Conservation (phyloP, 768 basidiomycete genomes). For the Galerina marginata region DNA sequence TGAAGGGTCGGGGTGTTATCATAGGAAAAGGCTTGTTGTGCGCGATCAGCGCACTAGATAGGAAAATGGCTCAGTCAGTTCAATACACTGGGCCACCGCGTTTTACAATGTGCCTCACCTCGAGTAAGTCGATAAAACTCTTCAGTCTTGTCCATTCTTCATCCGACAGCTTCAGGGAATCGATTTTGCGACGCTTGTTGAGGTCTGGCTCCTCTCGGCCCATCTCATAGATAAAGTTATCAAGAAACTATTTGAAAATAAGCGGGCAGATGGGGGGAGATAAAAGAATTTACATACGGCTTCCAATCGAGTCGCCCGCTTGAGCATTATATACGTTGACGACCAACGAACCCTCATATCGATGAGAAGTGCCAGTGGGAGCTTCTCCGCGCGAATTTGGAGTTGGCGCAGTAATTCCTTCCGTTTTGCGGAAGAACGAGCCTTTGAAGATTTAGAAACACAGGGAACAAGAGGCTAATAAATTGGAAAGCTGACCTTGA, state of each 20-base stretch:
- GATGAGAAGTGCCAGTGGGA: conserved; percentile 13
- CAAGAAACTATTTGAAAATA: conserved; percentile 10
- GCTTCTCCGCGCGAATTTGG: too few relatives aligned
- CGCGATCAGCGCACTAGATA: conserved; percentile 31
- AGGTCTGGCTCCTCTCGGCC: conserved; percentile 26
- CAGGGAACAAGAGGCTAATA: too few relatives aligned
- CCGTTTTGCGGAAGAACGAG: too few relatives aligned
- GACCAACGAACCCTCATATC: conserved; percentile 25
- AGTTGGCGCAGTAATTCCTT: too few relatives aligned
- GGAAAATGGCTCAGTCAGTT: neutral
- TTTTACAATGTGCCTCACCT: conserved; percentile 16
- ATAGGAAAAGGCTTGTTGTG: conserved; percentile 39
- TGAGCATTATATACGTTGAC: conserved; percentile 21
- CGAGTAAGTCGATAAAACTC: conserved; percentile 23
- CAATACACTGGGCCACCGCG: conserved; percentile 2
- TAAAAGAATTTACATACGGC: neutral
- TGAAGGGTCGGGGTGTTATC: conserved; percentile 33
- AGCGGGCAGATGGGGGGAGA: too few relatives aligned
- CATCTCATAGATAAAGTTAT: conserved; percentile 31
- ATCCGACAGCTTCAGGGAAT: conserved; percentile 19
- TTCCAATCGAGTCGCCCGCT: conserved; percentile 7
- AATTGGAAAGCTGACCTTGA: too few relatives aligned
- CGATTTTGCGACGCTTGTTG: conserved; percentile 28
- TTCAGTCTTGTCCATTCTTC: conserved; percentile 32
- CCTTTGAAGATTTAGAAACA: too few relatives aligned